phyloP scores from a whole-genome alignment of 352 stramenopile species.

The Thraustochytrium striatum region DNA sequence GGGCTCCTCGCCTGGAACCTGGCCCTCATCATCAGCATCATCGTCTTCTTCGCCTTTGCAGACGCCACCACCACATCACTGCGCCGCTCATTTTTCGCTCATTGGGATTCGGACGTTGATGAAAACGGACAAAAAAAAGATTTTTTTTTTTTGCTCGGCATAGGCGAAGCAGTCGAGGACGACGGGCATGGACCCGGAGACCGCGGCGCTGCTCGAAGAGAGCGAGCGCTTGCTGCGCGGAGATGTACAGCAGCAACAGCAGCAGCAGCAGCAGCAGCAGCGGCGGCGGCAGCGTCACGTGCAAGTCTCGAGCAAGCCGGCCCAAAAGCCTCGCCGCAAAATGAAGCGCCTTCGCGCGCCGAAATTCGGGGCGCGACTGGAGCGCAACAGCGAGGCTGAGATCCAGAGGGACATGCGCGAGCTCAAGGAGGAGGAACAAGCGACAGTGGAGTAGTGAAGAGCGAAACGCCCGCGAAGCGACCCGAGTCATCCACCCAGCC shows the following conservation, averaged over 20 bases:
- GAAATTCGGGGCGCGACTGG: background rate
- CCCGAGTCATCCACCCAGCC: background rate
- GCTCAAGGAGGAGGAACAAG: background rate
- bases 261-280: background rate
- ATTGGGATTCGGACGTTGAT: too few species aligned
- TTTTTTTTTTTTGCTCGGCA: too few species aligned
- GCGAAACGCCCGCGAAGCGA: background rate
- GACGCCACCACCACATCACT: too few species aligned
- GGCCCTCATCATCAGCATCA: too few species aligned
- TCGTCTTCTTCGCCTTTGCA: too few species aligned
- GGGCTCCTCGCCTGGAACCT: too few species aligned
- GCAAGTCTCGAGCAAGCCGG: background rate
- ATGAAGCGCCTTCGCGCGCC: background rate
- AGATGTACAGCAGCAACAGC: background rate
- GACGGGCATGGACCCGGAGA: constrained; percentile 10
- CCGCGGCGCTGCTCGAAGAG: background rate
- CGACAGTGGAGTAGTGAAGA: background rate
- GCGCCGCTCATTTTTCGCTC: too few species aligned
- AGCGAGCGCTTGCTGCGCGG: constrained; percentile 14
- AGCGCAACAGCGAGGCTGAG: constrained; percentile 8
- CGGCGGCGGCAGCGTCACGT: background rate
- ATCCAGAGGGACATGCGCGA: background rate
- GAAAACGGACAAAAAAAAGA: too few species aligned
- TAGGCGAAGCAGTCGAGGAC: too few species aligned
- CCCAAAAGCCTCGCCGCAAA: background rate